Evolutionary conservation across 2,329 filamentous ascomycete species (phyloP), one percentile per base, ranked within the genome.

Genomic region (Plenodomus tracheiphilus): DNA sequence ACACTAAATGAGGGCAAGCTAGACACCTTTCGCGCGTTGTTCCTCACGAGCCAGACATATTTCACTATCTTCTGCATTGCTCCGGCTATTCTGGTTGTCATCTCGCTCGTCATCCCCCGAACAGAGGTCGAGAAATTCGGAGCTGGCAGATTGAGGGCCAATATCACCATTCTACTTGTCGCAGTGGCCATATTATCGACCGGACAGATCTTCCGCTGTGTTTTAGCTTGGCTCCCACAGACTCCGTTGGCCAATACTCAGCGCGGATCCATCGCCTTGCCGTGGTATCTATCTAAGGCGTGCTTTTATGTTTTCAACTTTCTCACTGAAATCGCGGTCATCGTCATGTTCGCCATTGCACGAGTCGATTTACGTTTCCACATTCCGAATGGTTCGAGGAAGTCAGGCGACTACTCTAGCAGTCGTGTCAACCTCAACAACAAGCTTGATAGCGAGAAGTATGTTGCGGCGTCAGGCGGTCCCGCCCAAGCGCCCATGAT

Each of bases 241-340:
- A 59, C 62, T 2, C 65, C 70, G 1, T 11, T 81, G 79, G 21
- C 82, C 77, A 2, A 58, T 64, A 40, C 74, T 36, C 84, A 87
- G 7, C 65, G 63, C 10, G 53, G 49, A 9, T 43, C 39, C 15
- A 46, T 53, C 25, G 11, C 47, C 8, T 7, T 53, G 18, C 85
- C 85, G 3, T 90, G 87, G 85, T 94, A 86, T 68, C 81, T 90
- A 59, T 77, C 77, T 65, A 89, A 86, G 67, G 81, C 85, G 3
- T 84, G 82, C 68, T 96, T 91, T 77, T 96, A 94, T 74, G 73
- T 82, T 64, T 89, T 95, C 77, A 89, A 90, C 74, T 95, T 89
- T 64, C 76, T 76, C 18, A 79, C 91, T 28, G 91, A 96, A 71
- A 74, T 92, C 41, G 65, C 87, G 13, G 84, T 91, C 37, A 78